Evolutionary conservation across 2,329 filamentous ascomycete genomes (phyloP), one percentile per base, ranked within the genome.

Genomic region (Fusarium camptoceras): DNA sequence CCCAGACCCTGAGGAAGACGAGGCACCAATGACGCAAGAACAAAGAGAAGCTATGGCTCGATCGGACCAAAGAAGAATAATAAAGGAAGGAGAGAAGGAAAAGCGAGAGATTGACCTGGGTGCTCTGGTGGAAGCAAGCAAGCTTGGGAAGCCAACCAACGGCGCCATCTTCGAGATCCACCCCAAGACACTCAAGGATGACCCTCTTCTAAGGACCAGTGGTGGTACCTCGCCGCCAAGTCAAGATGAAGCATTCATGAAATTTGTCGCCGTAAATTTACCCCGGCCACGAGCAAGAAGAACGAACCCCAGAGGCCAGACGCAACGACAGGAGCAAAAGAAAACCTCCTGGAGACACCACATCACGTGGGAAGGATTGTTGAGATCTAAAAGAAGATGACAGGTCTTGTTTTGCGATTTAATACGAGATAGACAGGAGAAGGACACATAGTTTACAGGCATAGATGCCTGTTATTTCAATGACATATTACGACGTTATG

Each of bases 91-190:
- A 6, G 67, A 67, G 28, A 69, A 65, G 44, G 51, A 64, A n/a
- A 68, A 65, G 7, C 51, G 70, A 28, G 67, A 69, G 18, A 72
- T 81, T 11, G 78, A 82, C 30, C 58, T 82, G 24, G 47, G 73
- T 10, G 73, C 66, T 3, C 64, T 80, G 7, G 71, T 82, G 2
- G 77, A 79, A 16, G 75, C 75, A 6, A 78, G 79, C 28, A 77
- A 75, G 55, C 46, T 71, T 8, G 76, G 75, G 9, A 69, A 70
- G 16, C 64, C 73, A 16, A 63, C 68, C 3, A 63, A 72, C 1
- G 76, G 75, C n/a, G 75, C 76, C 4, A 74, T 73, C 5, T 63
- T 83, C 14, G 81, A 83, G 64, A 75, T 83, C 22, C 81, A 83
- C 47, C 80, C 81, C 0, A 73, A 76, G n/a, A 83, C 82, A 11